These are phyloP conservation scores for Phyllostachys edulis DNA, from an alignment of 176 grass and related monocot species.

Conservation along the genomic window DNA sequence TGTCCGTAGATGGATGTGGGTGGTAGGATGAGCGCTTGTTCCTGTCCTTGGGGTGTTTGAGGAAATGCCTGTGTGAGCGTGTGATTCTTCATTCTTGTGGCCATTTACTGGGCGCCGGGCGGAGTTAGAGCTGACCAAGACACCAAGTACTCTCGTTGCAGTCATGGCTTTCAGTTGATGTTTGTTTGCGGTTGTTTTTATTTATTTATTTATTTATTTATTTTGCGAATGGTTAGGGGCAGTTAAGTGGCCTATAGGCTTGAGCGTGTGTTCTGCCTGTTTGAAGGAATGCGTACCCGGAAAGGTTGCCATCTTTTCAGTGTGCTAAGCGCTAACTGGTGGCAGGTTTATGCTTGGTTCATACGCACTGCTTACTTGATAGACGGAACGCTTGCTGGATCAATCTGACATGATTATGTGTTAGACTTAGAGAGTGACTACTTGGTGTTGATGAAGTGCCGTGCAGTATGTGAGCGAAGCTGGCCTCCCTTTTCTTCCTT, in stretches of 20 bases:
- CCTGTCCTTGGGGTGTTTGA: neutral
- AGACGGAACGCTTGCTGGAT: neutral
- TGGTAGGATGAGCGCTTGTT: neutral
- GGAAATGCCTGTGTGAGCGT: neutral
- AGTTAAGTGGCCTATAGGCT: no score
- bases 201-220: no score
- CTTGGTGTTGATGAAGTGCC: neutral
- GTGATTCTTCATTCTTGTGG: conserved; percentile 25
- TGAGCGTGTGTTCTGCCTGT: neutral
- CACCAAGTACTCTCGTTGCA: no score
- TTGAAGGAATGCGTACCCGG: neutral
- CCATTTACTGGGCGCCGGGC: neutral
- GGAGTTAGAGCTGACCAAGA: neutral
- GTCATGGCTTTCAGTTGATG: neutral
- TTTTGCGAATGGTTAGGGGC: no score
- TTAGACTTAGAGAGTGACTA: neutral
- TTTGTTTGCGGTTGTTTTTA: no score
- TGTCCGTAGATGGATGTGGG: neutral
- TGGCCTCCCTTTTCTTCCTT: neutral
- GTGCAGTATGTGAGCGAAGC: neutral
- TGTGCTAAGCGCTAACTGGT: neutral
- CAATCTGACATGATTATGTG: neutral
- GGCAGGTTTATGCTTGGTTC: neutral
- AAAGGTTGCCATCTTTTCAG: neutral
- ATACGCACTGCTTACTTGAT: neutral